A percentile compares a stretch with the other conserved stretches of the same genome.
phyloP scores from a whole-genome alignment of 2,329 filamentous ascomycete genomes.

The Sphaerulina populicola region DNA sequence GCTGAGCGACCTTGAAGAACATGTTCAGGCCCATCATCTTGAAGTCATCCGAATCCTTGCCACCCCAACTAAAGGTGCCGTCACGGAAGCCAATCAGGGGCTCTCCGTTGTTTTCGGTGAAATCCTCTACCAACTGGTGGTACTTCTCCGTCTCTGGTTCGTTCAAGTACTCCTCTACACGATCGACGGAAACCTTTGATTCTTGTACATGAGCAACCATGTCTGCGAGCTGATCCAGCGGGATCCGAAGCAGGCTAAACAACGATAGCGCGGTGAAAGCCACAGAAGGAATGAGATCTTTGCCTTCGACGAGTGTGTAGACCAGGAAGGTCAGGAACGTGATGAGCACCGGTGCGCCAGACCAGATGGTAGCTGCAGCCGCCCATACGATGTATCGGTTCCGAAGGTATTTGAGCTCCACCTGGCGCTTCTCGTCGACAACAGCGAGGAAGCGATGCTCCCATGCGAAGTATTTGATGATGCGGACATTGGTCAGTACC shows the following conservation, averaged over 20 bases:
- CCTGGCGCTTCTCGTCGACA: conserved; percentile 78
- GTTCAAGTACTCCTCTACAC: conserved; percentile 85
- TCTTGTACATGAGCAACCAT: conserved; percentile 99
- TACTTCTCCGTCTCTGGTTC: conserved; percentile 98
- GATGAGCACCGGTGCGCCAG: conserved; percentile 87
- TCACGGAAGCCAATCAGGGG: conserved; percentile 75
- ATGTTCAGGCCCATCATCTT: conserved; percentile 75
- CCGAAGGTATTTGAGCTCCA: conserved; percentile 70
- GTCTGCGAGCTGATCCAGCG: conserved; percentile 89
- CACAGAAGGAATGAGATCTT: conserved; percentile 80
- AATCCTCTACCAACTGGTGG: conserved; percentile 64
- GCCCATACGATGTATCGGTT: conserved; percentile 87
- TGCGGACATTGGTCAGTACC: conserved; percentile 90
- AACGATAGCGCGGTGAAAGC: conserved; percentile 95
- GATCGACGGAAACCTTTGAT: conserved; percentile 91
- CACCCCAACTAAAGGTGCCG: conserved; percentile 83
- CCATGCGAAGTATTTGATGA: conserved; percentile 99
- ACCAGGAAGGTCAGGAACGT: conserved; percentile 94
- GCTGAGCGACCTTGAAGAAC: conserved; percentile 71
- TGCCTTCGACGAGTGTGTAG: conserved; percentile 83
- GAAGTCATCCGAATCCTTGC: conserved; percentile 46
- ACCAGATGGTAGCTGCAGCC: conserved; percentile 87
- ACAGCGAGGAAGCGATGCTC: conserved; percentile 80
- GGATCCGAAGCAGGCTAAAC: conserved; percentile 86
- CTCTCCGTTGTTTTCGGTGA: conserved; percentile 59